These are phyloP conservation scores for Solanum hybrid DNA, from an alignment of 305 asterid genomes.

Conservation along the genomic window DNA sequence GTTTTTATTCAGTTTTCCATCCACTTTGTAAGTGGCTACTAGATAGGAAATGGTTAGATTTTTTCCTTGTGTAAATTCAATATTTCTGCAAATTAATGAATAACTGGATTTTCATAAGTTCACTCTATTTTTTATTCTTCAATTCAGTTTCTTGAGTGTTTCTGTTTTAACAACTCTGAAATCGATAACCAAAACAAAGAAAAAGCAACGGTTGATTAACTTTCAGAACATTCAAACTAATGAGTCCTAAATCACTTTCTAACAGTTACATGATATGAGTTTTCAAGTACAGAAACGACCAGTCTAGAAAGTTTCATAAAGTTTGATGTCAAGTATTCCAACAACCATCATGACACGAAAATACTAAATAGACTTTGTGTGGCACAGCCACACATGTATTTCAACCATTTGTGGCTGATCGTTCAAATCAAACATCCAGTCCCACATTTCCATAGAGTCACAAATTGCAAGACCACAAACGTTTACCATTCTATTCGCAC, in stretches of 20 bases:
- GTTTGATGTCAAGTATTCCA: neutral
- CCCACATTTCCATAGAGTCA: neutral
- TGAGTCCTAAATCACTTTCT: neutral
- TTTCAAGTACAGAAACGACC: neutral
- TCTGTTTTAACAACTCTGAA: neutral
- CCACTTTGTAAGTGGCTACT: neutral
- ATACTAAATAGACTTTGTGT: neutral
- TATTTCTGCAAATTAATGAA: neutral
- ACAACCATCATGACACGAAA: neutral
- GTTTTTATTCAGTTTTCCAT: neutral
- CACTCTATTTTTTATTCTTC: neutral
- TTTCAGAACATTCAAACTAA: neutral
- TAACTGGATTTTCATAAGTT: neutral
- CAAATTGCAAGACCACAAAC: neutral
- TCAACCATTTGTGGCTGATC: neutral
- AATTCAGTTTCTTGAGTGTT: neutral
- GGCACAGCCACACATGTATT: neutral
- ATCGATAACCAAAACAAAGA: neutral
- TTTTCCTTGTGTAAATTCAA: neutral
- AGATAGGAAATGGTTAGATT: neutral
- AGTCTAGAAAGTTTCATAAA: neutral
- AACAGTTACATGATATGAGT: neutral
- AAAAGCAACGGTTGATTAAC: neutral
- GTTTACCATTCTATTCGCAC: neutral
- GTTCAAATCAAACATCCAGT: neutral